Evolutionary conservation across 2,329 filamentous ascomycete genomes (phyloP).

Genomic region (Simplicillium aogashimaense): DNA sequence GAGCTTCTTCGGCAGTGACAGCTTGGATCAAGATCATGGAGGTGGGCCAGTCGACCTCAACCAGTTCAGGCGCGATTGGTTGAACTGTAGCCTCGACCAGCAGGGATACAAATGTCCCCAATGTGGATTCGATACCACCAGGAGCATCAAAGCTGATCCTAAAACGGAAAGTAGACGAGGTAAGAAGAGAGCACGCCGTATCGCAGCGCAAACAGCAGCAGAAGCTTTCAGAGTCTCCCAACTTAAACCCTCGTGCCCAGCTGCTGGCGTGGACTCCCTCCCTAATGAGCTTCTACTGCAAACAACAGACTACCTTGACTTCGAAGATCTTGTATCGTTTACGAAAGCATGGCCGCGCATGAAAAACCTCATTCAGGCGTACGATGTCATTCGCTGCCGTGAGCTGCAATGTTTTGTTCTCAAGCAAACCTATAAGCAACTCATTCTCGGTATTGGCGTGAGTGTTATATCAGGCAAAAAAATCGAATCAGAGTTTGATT

Average conservation of each 20-base stretch:
- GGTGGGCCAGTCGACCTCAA: constrained; percentile 13
- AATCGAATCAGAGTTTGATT: constrained; percentile 37
- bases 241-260: no score
- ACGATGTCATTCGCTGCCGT: constrained; percentile 26
- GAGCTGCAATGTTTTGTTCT: constrained; percentile 37
- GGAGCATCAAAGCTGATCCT: no score
- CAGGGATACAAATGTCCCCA: no score
- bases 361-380: constrained; percentile 20
- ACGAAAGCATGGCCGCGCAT: constrained; percentile 25
- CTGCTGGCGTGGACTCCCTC: constrained; percentile 16
- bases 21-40: constrained; percentile 27
- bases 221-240: no score
- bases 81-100: no score
- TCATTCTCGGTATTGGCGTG: constrained; percentile 33
- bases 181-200: no score
- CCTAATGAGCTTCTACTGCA: constrained; percentile 30
- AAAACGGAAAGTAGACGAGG: no score
- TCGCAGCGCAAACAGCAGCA: no score
- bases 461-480: constrained; percentile 12
- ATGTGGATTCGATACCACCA: no score
- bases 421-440: constrained; percentile 26
- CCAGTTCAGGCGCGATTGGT: constrained; percentile 7
- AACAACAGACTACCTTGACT: constrained; percentile 21
- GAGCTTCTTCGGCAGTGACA: constrained; percentile 39
- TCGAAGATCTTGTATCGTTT: constrained; percentile 24